Evolutionary conservation across 2,329 filamentous ascomycete species (phyloP).

Genomic region (Phyllosticta citriasiana): DNA sequence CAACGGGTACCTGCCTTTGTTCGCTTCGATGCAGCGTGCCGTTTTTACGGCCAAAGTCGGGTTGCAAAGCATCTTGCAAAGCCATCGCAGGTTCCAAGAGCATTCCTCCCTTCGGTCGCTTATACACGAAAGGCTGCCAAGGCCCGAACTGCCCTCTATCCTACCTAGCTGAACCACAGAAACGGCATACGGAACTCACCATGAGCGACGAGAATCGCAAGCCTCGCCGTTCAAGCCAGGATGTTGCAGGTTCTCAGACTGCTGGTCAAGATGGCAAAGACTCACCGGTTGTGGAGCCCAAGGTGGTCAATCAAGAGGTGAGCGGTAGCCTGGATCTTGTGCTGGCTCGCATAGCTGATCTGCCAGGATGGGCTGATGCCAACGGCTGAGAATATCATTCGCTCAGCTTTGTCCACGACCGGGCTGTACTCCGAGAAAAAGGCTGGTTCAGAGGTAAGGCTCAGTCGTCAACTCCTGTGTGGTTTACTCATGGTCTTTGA

Average conservation of each 20-base stretch:
- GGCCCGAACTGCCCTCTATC: neutral
- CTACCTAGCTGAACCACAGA: neutral
- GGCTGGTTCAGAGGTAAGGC: neutral
- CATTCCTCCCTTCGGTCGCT: neutral
- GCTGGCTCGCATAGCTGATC: neutral
- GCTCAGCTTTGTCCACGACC: neutral
- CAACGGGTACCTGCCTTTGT: neutral
- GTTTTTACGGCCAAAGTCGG: neutral
- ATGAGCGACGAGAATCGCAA: slow-evolving; percentile 2
- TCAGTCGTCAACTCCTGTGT: neutral
- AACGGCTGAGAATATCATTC: slow-evolving; percentile 6
- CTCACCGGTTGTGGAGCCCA: neutral
- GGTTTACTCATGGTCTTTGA: neutral
- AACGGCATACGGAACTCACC: neutral
- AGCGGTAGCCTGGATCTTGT: neutral
- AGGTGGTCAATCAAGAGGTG: slow-evolving; percentile 9
- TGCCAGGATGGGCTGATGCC: slow-evolving; percentile 7
- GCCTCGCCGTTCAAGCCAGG: neutral
- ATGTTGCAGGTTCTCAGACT: neutral
- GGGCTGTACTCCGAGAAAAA: neutral
- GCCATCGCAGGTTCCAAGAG: neutral
- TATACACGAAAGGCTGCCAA: neutral
- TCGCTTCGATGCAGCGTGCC: neutral
- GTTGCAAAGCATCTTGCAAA: neutral
- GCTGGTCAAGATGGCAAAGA: neutral